Base-by-base conservation (phyloP, 768 basidiomycete genomes). In the Hemileccinum impolitum region DNA sequence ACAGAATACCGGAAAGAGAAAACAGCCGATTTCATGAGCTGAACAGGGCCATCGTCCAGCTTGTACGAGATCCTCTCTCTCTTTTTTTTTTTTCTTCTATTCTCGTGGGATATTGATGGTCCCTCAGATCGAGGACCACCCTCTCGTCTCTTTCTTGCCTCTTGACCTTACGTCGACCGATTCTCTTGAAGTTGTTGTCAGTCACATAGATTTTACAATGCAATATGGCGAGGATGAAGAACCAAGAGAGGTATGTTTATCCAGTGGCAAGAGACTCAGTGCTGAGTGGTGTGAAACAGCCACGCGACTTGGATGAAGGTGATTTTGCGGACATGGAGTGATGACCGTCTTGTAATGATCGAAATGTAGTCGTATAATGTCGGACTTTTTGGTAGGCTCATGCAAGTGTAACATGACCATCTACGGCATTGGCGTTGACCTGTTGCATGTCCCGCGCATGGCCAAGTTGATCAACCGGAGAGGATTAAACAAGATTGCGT, bases 171-270 rank as follows among this genome's bases (percentile, higher is more conserved):
- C 92, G 14, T 81, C 83, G 53, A 80, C 93, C 42, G 92, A 96
- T 59, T 94, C 93, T 1, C 76, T 99, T 45, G 90, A 91, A 62
- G 85, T 81, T 2, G 84, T 97, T 10, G 76, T 99, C 51, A 94
- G 92, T 65, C 94, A 99, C 66, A 89, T 99, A 46, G 96, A 99
- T 72, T 95, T 92, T 60, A 88, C 92, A 50, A 94, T 99, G 84
- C 96, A 99, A 65, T 99, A 96, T 61, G 95, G 95, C 30, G 95
- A 98, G 72, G 92, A 94, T 51, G 95, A 99, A 65, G 95, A 99
- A 63, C 94, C 95, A 14, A 93, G 87, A 75, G 91, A 91, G 82
- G 90, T 88, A 61, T 49, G 75, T 53, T 18, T 32, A 17, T 43
- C 48, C 28, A 48, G 41, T 37, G 28, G 13, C 47, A 36, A 35